phyloP scores from a whole-genome alignment of 225 moss, liverwort and hornwort species.

The Physcomitrellopsis africana region DNA sequence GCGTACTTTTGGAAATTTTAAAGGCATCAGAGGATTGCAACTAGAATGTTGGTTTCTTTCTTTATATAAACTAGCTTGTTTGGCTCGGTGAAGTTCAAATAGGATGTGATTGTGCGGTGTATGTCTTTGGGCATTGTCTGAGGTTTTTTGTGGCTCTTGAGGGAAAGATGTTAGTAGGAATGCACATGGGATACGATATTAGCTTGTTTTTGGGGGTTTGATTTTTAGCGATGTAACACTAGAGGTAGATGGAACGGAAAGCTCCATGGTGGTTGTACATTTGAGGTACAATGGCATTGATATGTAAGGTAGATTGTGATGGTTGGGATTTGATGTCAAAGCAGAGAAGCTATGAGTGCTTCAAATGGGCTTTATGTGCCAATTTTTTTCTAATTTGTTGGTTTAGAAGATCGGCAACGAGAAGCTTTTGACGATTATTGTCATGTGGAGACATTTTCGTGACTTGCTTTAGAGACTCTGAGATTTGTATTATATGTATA shows the following conservation, averaged over 20 bases:
- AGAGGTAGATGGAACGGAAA: not conserved
- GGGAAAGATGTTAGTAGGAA: no score
- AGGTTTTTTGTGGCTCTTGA: no score
- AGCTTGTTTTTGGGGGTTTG: not conserved
- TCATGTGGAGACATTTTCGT: no score
- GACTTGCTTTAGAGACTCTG: no score
- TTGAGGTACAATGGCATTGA: not conserved
- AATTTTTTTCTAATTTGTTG: not conserved
- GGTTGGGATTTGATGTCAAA: not conserved
- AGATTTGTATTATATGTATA: no score
- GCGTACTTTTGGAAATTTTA: no score
- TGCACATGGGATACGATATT: not conserved
- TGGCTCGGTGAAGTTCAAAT: no score
- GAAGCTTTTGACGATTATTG: conserved; percentile 25
- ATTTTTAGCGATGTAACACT: not conserved
- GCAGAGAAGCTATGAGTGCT: not conserved
- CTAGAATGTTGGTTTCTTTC: no score
- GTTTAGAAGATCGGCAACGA: not conserved
- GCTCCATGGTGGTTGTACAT: not conserved
- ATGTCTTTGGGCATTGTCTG: no score
- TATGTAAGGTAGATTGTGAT: not conserved
- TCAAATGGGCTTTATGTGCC: not conserved
- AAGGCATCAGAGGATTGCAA: no score
- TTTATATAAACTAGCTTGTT: no score
- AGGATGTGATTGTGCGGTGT: not conserved